Base-by-base conservation (phyloP, 1,284 basidiomycete species). In the Puccinia polysora region DNA sequence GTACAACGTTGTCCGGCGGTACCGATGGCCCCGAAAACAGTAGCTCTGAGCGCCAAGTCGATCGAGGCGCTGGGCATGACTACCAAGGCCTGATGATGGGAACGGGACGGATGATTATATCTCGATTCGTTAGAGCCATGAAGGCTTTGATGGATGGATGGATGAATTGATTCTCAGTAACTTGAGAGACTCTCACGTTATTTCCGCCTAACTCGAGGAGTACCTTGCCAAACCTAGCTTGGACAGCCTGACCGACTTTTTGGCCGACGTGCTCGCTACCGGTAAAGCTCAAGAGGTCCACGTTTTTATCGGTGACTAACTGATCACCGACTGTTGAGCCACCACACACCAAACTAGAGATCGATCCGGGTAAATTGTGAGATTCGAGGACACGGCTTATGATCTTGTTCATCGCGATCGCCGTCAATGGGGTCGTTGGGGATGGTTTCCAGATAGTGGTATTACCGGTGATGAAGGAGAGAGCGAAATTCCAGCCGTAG, bases 1-100 rank as follows among this genome's bases (percentile, higher is more conserved):
- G 94, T 97, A 82, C 94, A 97, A 60, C 94, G 85, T 80, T 97
- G 94, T 25, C 94, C 94, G 38, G 91, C 89, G 50, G 94, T 97
- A 52, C 94, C 94, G 59, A 96, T 87, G 30, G 93, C 91, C 40
- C 92, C 91, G 82, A 97, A 97, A 80, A 93, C 90, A 23, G 94
- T 87, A 0, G 89, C 85, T 52, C 90, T 89, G 18, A 97, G 85
- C 34, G 94, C 93, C 75, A 95, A 85, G 20, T 86, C 84, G 36
- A 97, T 84, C 81, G 96, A 91, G 32, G 94, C 94, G 81, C 96
- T 93, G 65, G 90, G 86, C 85, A 96, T 89, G 73, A 97, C 85
- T 77, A 96, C 88, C 45, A 91, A 87, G 73, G 92, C 91, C 65
- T 67, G 78, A n/a, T n/a, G 88, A 88, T 88, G 15, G 0, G 55